These are phyloP conservation scores for Xylariaceae sp. DNA, from an alignment of 2,329 filamentous ascomycete species.

Conservation along the genomic window DNA sequence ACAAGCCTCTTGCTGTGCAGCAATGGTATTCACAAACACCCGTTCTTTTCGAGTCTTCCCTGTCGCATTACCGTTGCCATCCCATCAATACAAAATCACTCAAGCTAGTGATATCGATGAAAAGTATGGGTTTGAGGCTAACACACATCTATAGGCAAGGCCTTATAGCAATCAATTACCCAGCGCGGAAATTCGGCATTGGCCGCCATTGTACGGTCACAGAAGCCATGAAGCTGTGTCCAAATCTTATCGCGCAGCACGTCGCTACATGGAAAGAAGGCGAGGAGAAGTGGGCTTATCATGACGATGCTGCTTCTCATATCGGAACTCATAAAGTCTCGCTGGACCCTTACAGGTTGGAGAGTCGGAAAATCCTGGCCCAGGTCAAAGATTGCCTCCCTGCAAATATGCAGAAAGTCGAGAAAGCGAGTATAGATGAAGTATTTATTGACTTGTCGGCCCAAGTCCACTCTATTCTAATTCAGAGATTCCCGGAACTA, in stretches of 20 bases:
- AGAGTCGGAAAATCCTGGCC: constrained; percentile 78
- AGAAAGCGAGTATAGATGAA: constrained; percentile 95
- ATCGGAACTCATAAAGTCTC: constrained; percentile 91
- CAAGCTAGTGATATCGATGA: neutral
- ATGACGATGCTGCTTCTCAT: constrained; percentile 71
- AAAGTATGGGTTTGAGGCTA: neutral
- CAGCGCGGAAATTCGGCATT: constrained; percentile 77
- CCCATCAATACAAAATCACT: neutral
- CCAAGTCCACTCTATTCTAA: constrained; percentile 70
- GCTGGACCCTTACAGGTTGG: constrained; percentile 82
- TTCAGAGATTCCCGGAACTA: constrained; percentile 75
- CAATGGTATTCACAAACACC: constrained; percentile 62
- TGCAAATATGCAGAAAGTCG: constrained; percentile 63
- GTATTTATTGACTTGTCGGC: constrained; percentile 90
- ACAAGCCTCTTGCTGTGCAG: constrained; percentile 84
- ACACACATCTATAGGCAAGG: constrained; percentile 59
- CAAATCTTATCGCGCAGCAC: constrained; percentile 79
- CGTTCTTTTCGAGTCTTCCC: too few relatives aligned
- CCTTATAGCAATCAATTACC: constrained; percentile 94
- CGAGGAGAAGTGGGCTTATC: constrained; percentile 87
- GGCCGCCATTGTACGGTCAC: constrained; percentile 71
- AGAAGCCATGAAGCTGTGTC: constrained; percentile 85
- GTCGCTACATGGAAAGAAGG: constrained; percentile 94
- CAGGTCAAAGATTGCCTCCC: constrained; percentile 73
- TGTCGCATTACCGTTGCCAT: too few relatives aligned